These are phyloP conservation scores for Bruguiera gymnorhiza DNA, from an alignment of 345 rosid species.

Conservation along the genomic window DNA sequence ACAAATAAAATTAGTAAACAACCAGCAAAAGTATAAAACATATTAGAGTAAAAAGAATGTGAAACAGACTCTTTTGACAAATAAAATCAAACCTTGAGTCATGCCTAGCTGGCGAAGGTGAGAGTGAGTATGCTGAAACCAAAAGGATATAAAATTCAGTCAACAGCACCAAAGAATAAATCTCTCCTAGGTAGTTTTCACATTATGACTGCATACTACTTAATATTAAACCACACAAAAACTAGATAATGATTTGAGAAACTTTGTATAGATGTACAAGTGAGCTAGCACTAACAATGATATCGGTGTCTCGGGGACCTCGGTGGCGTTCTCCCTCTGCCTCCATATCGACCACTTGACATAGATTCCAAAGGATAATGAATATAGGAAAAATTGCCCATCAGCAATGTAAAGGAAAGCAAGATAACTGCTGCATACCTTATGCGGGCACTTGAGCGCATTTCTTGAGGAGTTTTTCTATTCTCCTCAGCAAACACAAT, in stretches of 20 bases:
- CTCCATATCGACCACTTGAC: constrained; percentile 63
- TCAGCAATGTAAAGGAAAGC: not conserved
- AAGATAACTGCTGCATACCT: constrained; percentile 35
- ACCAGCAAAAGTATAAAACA: not conserved
- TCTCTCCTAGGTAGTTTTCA: not conserved
- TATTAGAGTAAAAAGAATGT: not conserved
- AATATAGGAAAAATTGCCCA: not conserved
- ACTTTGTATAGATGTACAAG: constrained; percentile 12
- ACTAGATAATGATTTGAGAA: not conserved
- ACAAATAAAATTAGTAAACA: constrained; percentile 1
- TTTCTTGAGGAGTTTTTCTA: constrained; percentile 84
- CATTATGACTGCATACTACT: not conserved
- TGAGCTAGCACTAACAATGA: constrained; percentile 53
- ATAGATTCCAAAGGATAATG: constrained; percentile 9
- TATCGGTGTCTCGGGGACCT: constrained; percentile 65
- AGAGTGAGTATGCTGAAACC: constrained; percentile 64
- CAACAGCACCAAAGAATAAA: constrained; percentile 2
- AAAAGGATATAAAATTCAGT: constrained; percentile 1
- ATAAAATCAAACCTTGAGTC: constrained; percentile 51
- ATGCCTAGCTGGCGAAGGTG: constrained; percentile 58
- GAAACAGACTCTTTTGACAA: constrained; percentile 4
- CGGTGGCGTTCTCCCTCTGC: constrained; percentile 58
- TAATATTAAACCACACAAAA: not conserved
- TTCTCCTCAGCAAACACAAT: constrained; percentile 96
- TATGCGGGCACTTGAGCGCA: constrained; percentile 42